Evolutionary conservation across 306 rosid species (phyloP).

Genomic region (Quercus cerris): DNA sequence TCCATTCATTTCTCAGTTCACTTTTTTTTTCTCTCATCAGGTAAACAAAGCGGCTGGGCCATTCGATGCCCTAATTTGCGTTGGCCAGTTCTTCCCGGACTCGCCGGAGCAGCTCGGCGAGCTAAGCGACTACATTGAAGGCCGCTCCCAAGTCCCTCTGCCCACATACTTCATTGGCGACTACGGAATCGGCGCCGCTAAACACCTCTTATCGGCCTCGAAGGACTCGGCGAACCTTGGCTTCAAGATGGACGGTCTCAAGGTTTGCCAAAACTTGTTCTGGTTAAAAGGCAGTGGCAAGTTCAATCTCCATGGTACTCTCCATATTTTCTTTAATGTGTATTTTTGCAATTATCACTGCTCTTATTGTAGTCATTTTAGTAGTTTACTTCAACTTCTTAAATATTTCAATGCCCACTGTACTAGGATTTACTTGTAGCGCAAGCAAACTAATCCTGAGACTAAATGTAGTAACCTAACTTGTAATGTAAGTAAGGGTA

Average conservation of each 20-base stretch:
- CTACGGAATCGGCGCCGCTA: conserved; percentile 79
- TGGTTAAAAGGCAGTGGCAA: conserved; percentile 99
- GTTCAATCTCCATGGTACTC: conserved; percentile 63
- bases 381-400: too few relatives aligned
- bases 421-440: too few relatives aligned
- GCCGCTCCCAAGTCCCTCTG: conserved; percentile 62
- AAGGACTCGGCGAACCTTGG: conserved; percentile 61
- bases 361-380: too few relatives aligned
- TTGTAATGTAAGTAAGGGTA: too few relatives aligned
- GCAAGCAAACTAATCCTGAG: too few relatives aligned
- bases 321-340: background rate
- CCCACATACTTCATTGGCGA: conserved; percentile 92
- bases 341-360: background rate
- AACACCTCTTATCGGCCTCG: conserved; percentile 54
- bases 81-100: conserved; percentile 94
- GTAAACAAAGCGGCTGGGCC: conserved; percentile 98
- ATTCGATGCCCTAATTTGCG: conserved; percentile 84
- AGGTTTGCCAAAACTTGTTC: conserved; percentile 63
- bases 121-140: conserved; percentile 55
- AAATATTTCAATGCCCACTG: too few relatives aligned
- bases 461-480: too few relatives aligned
- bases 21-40: conserved; percentile 35
- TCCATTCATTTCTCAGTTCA: background rate
- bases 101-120: conserved; percentile 63
- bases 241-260: conserved; percentile 91